Evolutionary conservation across 495 filamentous ascomycete species (phyloP).

Genomic region (Hypomontagnella submonticulosa): DNA sequence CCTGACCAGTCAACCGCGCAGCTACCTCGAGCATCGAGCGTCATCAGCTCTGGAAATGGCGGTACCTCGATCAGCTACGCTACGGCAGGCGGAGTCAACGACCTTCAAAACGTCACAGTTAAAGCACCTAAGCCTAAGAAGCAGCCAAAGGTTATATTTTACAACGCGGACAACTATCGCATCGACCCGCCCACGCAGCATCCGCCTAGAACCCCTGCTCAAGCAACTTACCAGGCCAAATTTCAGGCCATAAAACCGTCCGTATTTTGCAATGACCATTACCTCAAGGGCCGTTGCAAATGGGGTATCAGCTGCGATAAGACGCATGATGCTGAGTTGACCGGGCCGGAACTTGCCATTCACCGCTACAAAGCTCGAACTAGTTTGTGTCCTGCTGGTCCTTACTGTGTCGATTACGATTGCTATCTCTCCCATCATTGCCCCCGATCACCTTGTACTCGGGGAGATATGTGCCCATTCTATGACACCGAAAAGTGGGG

Average conservation of each 20-base stretch:
- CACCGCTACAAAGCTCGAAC: slow-evolving; percentile 50
- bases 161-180: slow-evolving; percentile 44
- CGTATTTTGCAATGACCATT: slow-evolving; percentile 49
- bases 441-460: slow-evolving; percentile 39
- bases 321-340: slow-evolving; percentile 47
- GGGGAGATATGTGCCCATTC: slow-evolving; percentile 44
- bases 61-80: slow-evolving; percentile 50
- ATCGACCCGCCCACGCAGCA: slow-evolving; percentile 47
- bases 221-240: slow-evolving; percentile 46
- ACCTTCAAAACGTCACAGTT: slow-evolving; percentile 49
- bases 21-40: slow-evolving; percentile 35
- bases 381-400: slow-evolving; percentile 47
- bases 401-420: slow-evolving; percentile 46
- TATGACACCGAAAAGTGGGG: slow-evolving; percentile 45
- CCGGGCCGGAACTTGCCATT: slow-evolving; percentile 44
- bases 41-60: slow-evolving; percentile 49
- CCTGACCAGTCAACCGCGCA: slow-evolving; percentile 28
- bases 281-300: slow-evolving; percentile 48
- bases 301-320: slow-evolving; percentile 49
- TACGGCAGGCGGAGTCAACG: slow-evolving; percentile 44
- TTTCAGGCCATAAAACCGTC: slow-evolving; percentile 46
- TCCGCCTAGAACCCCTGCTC: slow-evolving; percentile 45
- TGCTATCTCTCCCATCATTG: slow-evolving; percentile 51
- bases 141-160: slow-evolving; percentile 42
- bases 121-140: slow-evolving; percentile 49